A percentile compares a stretch with the other conserved stretches of the same genome.
Conservation (phyloP, 2,329 filamentous ascomycete genomes). For the Colletotrichum cordylinicola region DNA sequence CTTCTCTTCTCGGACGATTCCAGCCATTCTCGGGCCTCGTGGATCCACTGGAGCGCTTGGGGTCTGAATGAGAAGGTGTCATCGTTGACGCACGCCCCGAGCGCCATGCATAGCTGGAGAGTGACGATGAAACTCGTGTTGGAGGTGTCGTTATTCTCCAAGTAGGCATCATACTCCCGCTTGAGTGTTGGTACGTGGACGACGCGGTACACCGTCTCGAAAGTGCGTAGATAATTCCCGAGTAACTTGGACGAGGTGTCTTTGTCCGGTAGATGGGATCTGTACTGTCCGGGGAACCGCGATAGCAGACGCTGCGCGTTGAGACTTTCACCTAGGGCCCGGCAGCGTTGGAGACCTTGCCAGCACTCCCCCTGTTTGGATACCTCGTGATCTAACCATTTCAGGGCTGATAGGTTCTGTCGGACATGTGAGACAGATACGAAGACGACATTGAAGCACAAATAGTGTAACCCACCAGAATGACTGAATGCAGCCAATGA, state of each 20-base stretch:
- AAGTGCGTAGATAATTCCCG: conserved; percentile 43
- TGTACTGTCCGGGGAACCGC: conserved; percentile 38
- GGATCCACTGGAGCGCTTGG: conserved; percentile 25
- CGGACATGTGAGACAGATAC: conserved; percentile 34
- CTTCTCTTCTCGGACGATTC: conserved; percentile 27
- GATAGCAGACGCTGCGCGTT: conserved; percentile 43
- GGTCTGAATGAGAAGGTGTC: conserved; percentile 23
- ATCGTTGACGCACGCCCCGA: conserved; percentile 26
- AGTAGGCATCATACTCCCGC: conserved; percentile 34
- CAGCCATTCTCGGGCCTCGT: conserved; percentile 26
- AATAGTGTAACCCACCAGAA: conserved; percentile 20
- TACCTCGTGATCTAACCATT: conserved; percentile 35
- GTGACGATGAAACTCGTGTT: conserved; percentile 25
- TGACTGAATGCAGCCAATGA: not conserved
- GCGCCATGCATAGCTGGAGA: conserved; percentile 26
- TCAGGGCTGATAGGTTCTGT: conserved; percentile 49
- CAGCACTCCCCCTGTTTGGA: conserved; percentile 35
- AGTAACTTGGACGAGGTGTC: conserved; percentile 44
- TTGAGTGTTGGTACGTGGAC: conserved; percentile 46
- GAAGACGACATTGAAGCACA: not conserved
- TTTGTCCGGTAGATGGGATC: conserved; percentile 41
- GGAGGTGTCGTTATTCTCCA: conserved; percentile 15
- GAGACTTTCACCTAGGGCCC: conserved; percentile 42
- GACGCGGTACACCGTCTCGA: conserved; percentile 47
- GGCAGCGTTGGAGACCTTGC: conserved; percentile 41